Evolutionary conservation across 441 rosid genomes (phyloP).

Genomic region (Arabidopsis lyrata): DNA sequence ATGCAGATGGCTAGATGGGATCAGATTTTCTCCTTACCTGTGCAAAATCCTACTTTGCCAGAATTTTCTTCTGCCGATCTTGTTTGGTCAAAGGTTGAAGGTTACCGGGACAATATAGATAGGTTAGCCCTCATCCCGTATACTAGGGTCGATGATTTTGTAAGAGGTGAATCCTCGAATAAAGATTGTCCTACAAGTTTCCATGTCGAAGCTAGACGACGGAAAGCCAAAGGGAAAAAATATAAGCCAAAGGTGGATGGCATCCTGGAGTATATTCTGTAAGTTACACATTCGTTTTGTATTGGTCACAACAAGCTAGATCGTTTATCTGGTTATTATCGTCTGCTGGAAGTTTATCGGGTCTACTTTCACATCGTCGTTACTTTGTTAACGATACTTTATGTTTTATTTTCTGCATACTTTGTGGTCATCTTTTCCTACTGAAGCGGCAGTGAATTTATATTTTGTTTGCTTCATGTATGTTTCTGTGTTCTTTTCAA

Average conservation of each 20-base stretch:
- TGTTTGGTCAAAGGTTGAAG: conserved; percentile 95
- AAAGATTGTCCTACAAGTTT: conserved; percentile 87
- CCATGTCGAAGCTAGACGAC: conserved; percentile 92
- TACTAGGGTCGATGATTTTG: conserved; percentile 91
- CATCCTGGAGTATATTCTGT: conserved; percentile 89
- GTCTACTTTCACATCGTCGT: not conserved
- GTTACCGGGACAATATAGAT: conserved; percentile 90
- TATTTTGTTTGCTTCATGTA: not conserved
- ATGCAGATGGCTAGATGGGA: conserved; percentile 97
- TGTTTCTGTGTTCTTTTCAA: not conserved
- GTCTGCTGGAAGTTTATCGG: not conserved
- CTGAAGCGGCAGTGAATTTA: not conserved
- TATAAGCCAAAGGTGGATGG: conserved; percentile 94
- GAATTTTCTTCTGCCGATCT: conserved; percentile 81
- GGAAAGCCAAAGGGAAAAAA: conserved; percentile 55
- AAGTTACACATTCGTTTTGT: conserved; percentile 46
- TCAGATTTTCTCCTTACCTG: conserved; percentile 85
- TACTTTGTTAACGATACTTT: conserved; percentile 5
- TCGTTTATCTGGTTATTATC: conserved; percentile 8
- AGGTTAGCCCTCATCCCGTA: conserved; percentile 87
- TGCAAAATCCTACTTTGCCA: conserved; percentile 78
- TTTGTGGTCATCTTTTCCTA: not conserved
- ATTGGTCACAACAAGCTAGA: conserved; percentile 1
- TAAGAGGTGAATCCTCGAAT: conserved; percentile 83
- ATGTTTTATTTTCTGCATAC: conserved; percentile 9